Conservation (phyloP, 306 rosid species). For the Senna siamea region DNA sequence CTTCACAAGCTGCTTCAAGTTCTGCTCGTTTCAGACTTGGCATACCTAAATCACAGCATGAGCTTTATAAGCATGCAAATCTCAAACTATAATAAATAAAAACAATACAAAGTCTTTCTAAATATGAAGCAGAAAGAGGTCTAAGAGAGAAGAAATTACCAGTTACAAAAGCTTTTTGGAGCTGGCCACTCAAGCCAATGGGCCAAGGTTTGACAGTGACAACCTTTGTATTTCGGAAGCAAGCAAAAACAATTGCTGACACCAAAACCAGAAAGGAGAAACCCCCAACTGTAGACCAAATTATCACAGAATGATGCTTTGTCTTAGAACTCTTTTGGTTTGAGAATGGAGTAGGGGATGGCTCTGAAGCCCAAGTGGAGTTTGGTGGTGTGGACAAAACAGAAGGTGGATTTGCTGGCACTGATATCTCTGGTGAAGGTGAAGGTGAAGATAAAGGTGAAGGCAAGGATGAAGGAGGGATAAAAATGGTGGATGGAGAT, state of each 20-base stretch:
- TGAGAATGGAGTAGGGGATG: constrained; percentile 53
- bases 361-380: constrained; percentile 39
- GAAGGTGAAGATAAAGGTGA: constrained; percentile 41
- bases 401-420: constrained; percentile 47
- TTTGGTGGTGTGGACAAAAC: constrained; percentile 35
- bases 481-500: constrained; percentile 33
- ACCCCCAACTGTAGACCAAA: constrained; percentile 58
- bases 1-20: constrained; percentile 87
- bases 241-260: constrained; percentile 44
- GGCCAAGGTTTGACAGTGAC: constrained; percentile 89
- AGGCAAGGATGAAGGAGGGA: constrained; percentile 10
- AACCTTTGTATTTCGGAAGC: constrained; percentile 64
- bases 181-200: constrained; percentile 94
- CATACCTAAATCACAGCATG: constrained; percentile 62
- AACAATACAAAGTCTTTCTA: no score
- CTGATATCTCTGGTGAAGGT: constrained; percentile 43
- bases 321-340: constrained; percentile 39
- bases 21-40: constrained; percentile 83
- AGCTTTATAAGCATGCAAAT: constrained; percentile 25
- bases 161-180: constrained; percentile 86
- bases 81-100: no score
- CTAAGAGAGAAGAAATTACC: constrained; percentile 51
- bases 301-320: constrained; percentile 36
- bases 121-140: no score
- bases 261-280: constrained; percentile 55